These are phyloP conservation scores for Phyllosticta citriasiana DNA, from an alignment of 2,329 filamentous ascomycete species.

Conservation along the genomic window DNA sequence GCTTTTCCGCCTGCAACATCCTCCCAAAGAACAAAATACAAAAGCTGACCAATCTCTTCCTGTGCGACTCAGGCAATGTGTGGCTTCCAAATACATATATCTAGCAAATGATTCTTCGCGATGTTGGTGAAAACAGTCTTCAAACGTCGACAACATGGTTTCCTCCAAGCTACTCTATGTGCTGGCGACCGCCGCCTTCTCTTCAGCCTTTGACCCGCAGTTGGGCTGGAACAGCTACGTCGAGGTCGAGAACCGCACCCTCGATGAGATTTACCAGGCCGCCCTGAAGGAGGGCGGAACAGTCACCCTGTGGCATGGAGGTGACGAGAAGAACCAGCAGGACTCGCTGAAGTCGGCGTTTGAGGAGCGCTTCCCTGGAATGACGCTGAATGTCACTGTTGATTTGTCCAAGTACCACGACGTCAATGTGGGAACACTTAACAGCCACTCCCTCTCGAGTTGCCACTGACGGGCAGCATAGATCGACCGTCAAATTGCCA, in stretches of 20 bases:
- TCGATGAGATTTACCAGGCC: slow-evolving; percentile 42
- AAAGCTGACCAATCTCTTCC: too few species aligned
- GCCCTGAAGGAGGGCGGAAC: slow-evolving; percentile 37
- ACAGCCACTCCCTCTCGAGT: neutral
- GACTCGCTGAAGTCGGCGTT: slow-evolving; percentile 34
- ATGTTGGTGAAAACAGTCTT: too few species aligned
- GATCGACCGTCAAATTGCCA: slow-evolving; percentile 38
- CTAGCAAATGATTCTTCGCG: too few species aligned
- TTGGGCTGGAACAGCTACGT: slow-evolving; percentile 6
- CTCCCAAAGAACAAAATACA: too few species aligned
- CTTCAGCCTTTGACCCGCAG: slow-evolving; percentile 3
- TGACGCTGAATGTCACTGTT: slow-evolving; percentile 44
- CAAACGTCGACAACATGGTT: neutral
- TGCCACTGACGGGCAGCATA: neutral
- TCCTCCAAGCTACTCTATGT: neutral
- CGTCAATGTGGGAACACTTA: slow-evolving; percentile 13
- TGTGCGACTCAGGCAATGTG: too few species aligned
- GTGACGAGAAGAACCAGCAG: slow-evolving; percentile 36
- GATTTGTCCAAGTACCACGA: slow-evolving; percentile 49
- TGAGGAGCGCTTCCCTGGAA: slow-evolving; percentile 38
- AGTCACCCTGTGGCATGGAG: slow-evolving; percentile 41
- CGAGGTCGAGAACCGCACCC: slow-evolving; percentile 33
- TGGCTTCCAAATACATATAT: too few species aligned
- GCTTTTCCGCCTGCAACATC: too few species aligned
- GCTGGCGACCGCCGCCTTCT: neutral